A percentile compares a stretch with the other conserved stretches of the same genome.
Evolutionary conservation across 345 rosid species (phyloP).

Genomic region (Melaleuca alternifolia): DNA sequence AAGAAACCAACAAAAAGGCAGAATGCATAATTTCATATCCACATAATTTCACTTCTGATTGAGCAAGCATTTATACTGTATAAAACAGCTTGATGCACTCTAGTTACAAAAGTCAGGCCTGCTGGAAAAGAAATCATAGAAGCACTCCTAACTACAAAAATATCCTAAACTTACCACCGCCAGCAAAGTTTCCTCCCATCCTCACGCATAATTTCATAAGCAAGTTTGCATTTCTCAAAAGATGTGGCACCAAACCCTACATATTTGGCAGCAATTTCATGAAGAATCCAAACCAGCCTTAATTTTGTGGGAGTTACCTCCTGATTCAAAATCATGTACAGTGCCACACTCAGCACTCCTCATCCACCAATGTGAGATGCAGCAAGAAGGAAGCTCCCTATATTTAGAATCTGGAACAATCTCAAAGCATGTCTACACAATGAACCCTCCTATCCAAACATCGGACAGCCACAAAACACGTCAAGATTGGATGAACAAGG

Average conservation of each 20-base stretch:
- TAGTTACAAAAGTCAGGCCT: background rate
- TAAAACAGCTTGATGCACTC: background rate
- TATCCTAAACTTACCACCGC: slow-evolving; percentile 29
- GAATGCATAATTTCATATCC: background rate
- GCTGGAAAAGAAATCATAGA: background rate
- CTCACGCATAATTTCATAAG: slow-evolving; percentile 64
- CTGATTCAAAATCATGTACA: slow-evolving; percentile 39
- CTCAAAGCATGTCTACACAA: slow-evolving; percentile 70
- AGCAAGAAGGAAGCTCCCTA: slow-evolving; percentile 61
- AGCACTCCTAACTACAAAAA: background rate
- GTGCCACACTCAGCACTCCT: slow-evolving; percentile 55
- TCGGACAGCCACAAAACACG: slow-evolving; percentile 70
- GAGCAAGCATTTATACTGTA: background rate
- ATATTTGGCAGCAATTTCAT: slow-evolving; percentile 71
- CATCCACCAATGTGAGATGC: slow-evolving; percentile 74
- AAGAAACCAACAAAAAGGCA: background rate
- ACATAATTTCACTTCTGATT: background rate
- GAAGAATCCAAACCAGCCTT: slow-evolving; percentile 79
- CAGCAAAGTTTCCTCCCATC: slow-evolving; percentile 65
- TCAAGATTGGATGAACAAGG: slow-evolving; percentile 36
- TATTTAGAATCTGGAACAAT: slow-evolving; percentile 57
- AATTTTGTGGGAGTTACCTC: slow-evolving; percentile 38
- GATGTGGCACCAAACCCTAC: slow-evolving; percentile 63
- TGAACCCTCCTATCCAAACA: slow-evolving; percentile 78
- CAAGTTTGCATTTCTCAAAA: slow-evolving; percentile 64